These are phyloP conservation scores for Mortierella hygrophila DNA, from an alignment of 192 early-diverging fungal species.

Conservation along the genomic window DNA sequence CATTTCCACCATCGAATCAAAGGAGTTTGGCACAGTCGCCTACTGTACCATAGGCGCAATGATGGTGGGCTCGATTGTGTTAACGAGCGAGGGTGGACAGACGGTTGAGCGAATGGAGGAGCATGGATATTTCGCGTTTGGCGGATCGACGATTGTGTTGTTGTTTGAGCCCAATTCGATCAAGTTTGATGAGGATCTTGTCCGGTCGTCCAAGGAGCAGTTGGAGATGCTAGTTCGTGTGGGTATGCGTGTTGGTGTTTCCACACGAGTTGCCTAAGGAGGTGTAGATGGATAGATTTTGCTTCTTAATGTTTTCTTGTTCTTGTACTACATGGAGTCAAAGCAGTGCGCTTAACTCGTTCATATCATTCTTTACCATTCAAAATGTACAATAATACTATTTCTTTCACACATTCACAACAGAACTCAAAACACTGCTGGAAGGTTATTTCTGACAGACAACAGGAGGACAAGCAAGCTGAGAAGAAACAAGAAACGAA, in stretches of 20 bases:
- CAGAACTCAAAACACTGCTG: not conserved
- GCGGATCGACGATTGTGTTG: slow-evolving; percentile 81
- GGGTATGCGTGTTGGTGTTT: slow-evolving; percentile 46
- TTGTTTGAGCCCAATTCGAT: slow-evolving; percentile 75
- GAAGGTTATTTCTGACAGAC: not conserved
- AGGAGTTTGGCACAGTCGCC: slow-evolving; percentile 78
- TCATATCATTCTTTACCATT: not conserved
- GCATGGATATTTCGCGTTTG: slow-evolving; percentile 87
- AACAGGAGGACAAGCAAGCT: not conserved
- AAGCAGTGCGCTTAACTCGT: not conserved
- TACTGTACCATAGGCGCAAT: slow-evolving; percentile 83
- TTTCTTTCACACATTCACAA: not conserved
- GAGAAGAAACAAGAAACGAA: not conserved
- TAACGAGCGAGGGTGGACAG: slow-evolving; percentile 62
- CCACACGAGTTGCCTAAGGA: not conserved
- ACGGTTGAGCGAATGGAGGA: slow-evolving; percentile 78
- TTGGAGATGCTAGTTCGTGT: slow-evolving; percentile 54
- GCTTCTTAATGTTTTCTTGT: not conserved
- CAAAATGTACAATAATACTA: not conserved
- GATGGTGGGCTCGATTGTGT: slow-evolving; percentile 87
- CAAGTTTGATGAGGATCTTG: slow-evolving; percentile 78
- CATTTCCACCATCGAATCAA: slow-evolving; percentile 73
- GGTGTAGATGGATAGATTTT: not conserved
- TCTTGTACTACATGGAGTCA: not conserved
- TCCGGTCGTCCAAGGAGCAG: slow-evolving; percentile 55